Evolutionary conservation across 208 protist genomes (phyloP).

Genomic region (Trypanosoma melophagium): DNA sequence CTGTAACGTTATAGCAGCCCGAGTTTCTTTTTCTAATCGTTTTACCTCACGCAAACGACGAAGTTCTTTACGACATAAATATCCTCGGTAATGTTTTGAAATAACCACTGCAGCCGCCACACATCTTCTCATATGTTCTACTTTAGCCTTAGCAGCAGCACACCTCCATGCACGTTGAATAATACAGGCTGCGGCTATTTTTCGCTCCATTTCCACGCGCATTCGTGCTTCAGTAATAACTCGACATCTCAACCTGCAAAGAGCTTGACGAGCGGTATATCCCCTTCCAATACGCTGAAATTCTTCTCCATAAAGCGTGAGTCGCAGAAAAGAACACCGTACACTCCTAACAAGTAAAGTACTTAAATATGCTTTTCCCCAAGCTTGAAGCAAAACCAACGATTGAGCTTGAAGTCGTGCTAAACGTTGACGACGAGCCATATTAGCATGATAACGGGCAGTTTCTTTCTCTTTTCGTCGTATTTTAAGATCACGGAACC

Average conservation of each 20-base stretch:
- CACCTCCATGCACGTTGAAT: conserved; percentile 82
- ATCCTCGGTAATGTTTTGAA: conserved; percentile 49
- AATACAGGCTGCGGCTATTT: conserved; percentile 50
- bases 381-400: conserved; percentile 53
- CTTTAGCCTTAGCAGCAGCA: conserved; percentile 57
- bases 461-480: conserved; percentile 58
- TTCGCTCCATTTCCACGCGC: conserved; percentile 30
- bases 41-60: conserved; percentile 41
- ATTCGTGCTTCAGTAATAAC: conserved; percentile 30
- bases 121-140: conserved; percentile 55
- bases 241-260: conserved; percentile 19
- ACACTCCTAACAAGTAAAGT: conserved; percentile 50
- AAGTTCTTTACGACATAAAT: conserved; percentile 52
- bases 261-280: conserved; percentile 36
- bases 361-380: conserved; percentile 40
- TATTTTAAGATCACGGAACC: conserved; percentile 47
- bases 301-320: conserved; percentile 37
- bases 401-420: conserved; percentile 41
- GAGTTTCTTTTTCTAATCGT: conserved; percentile 26
- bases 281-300: conserved; percentile 69
- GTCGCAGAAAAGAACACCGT: conserved; percentile 38
- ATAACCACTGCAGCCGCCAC: conserved; percentile 47
- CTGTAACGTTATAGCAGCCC: conserved; percentile 63
- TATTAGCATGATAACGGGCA: conserved; percentile 60
- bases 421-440: conserved; percentile 49